phyloP scores from a whole-genome alignment of 2,329 filamentous ascomycete genomes.

The Pezicula neosporulosa region DNA sequence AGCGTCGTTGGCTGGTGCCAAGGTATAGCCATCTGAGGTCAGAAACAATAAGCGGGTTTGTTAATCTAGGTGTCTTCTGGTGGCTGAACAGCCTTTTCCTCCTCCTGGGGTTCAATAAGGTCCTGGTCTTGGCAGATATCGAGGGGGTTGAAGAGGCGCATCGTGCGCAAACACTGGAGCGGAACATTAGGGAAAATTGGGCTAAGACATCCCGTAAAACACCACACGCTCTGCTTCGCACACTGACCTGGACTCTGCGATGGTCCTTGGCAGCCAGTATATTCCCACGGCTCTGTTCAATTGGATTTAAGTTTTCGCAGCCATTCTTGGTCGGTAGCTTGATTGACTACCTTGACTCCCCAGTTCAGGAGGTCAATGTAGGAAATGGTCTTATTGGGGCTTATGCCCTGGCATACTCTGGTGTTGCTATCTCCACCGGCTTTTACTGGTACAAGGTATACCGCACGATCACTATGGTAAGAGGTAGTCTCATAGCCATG shows the following conservation, averaged over 20 bases:
- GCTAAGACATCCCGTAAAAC: background rate
- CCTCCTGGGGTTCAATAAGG: background rate
- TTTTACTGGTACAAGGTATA: conserved; percentile 21
- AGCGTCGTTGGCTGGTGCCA: background rate
- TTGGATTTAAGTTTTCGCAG: background rate
- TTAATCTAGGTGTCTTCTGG: conserved; percentile 5
- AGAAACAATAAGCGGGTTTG: conserved; percentile 4
- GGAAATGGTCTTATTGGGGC: conserved; percentile 18
- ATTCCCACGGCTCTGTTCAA: background rate
- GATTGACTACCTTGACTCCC: background rate
- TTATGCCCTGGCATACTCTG: conserved; percentile 13
- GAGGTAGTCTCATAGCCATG: conserved; percentile 22
- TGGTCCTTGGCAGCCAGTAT: background rate
- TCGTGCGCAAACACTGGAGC: background rate
- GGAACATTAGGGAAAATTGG: background rate
- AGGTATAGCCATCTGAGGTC: background rate
- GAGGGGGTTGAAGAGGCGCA: background rate
- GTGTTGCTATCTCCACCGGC: conserved; percentile 11
- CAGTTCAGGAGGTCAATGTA: background rate
- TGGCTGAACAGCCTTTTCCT: conserved; percentile 4
- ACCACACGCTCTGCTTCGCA: background rate
- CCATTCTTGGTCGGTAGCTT: background rate
- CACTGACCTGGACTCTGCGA: background rate
- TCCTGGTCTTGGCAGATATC: background rate
- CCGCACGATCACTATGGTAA: conserved; percentile 19